Evolutionary conservation across 2,329 filamentous ascomycete species (phyloP), one percentile per base, ranked within the genome.

Genomic region (Coniochaeta sp.): DNA sequence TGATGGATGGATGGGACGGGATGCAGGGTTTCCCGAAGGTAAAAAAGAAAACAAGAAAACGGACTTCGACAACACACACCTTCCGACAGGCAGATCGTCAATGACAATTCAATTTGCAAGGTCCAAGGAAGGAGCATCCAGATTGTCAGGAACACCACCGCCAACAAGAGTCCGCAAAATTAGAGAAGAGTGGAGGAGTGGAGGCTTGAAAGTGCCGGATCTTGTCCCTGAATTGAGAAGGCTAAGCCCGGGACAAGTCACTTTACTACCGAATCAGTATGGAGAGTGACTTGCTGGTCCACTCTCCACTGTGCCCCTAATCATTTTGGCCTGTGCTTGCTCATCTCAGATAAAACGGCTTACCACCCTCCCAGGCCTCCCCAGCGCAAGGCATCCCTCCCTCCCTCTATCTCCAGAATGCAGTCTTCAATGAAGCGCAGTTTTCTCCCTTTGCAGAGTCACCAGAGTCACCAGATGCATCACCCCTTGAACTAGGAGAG

Each of bases 271-370:
- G 18, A 30, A 10, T 22, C 7, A 30, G 45, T 7, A 22, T 30
- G 26, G 20, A 10, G 18, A 31, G 45, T 48, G 45, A 48, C 45
- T 8, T 48, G 3, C n/a, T 14, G 9, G 6, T 13, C 13, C 8
- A 5, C 31, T n/a, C 38, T 42, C 38, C 38, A 42, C 38, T 12
- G 38, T 42, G 38, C 38, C 38, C 38, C 38, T 48, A 28, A 48
- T 28, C 28, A 31, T 48, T 31, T 38, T 48, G 28, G 16, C 20
- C 42, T 26, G 18, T 6, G 6, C 40, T 48, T 24, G 26, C 12
- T 28, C 45, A 48, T 48, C 45, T 48, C 26, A 48, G 45, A 48
- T 48, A 48, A 48, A 48, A 48, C 45, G 45, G 24, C 45, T 48
- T 20, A 28, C 45, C 45, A 28, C 28, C 45, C 42, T 31, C 24